Percentiles rank a stretch among this genome's conserved stretches.
phyloP scores from a whole-genome alignment of 257 asterid genomes.

The Cruciata laevipes region DNA sequence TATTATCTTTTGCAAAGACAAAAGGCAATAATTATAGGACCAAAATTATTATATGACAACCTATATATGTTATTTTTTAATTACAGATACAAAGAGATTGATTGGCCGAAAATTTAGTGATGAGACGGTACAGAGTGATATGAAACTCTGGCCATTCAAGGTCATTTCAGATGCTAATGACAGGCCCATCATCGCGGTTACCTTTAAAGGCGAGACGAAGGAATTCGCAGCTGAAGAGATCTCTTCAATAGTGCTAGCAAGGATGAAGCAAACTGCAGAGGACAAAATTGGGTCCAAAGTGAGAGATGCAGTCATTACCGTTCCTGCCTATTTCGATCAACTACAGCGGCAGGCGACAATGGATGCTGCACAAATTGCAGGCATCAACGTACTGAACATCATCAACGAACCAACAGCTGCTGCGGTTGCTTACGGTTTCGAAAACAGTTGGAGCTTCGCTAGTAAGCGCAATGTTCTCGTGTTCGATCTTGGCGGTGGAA shows the following conservation, averaged over 20 bases:
- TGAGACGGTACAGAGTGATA: background rate
- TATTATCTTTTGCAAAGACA: no score
- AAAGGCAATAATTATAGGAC: no score
- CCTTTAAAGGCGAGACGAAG: background rate
- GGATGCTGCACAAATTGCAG: background rate
- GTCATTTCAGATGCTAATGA: background rate
- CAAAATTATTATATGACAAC: no score
- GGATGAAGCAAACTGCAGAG: background rate
- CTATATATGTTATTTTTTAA: no score
- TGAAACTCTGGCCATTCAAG: constrained; percentile 5
- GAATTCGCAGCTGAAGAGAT: background rate
- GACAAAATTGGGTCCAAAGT: background rate
- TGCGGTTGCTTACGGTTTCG: background rate
- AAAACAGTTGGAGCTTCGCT: background rate
- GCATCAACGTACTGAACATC: background rate
- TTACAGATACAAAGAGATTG: background rate
- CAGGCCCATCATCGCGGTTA: background rate
- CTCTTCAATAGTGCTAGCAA: background rate
- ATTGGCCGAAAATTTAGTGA: background rate
- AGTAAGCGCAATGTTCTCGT: background rate
- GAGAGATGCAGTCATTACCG: background rate
- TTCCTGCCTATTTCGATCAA: background rate
- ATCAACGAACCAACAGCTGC: constrained; percentile 4
- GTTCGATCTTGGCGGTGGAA: background rate
- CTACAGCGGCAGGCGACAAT: background rate